Evolutionary conservation across 495 filamentous ascomycete genomes (phyloP).

Genomic region (Tuber microsphaerosporum): DNA sequence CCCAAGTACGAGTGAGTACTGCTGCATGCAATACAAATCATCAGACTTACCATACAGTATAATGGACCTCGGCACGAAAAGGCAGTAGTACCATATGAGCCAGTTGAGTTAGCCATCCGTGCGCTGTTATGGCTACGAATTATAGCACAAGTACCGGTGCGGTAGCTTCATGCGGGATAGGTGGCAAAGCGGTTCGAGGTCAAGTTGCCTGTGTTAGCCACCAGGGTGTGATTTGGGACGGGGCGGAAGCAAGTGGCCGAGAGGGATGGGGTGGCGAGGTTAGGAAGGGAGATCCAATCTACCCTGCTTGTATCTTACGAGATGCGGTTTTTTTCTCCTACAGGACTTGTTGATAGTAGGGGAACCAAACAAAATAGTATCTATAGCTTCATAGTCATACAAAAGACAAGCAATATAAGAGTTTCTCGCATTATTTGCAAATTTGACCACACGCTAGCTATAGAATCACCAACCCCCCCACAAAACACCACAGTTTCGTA

Average conservation of each 20-base stretch:
- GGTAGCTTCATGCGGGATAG: background rate
- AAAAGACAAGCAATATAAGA: background rate
- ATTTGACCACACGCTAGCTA: slow-evolving; percentile 38
- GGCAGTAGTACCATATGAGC: background rate
- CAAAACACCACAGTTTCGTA: slow-evolving; percentile 18
- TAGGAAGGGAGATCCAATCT: background rate
- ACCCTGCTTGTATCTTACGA: background rate
- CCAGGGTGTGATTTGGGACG: background rate
- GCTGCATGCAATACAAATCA: background rate
- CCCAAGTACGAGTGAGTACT: background rate
- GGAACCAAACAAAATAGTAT: background rate
- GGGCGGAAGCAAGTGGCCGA: background rate
- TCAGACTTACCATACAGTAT: background rate
- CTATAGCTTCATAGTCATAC: background rate
- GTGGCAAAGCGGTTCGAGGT: background rate
- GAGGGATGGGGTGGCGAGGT: background rate
- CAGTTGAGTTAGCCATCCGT: background rate
- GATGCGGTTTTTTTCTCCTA: background rate
- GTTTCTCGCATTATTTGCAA: slow-evolving; percentile 11
- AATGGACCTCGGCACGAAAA: background rate
- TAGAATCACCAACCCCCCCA: slow-evolving; percentile 24
- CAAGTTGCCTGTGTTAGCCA: background rate
- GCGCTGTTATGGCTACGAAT: background rate
- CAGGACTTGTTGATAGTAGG: background rate
- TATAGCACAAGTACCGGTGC: background rate